Evolutionary conservation across 2,329 filamentous ascomycete genomes (phyloP).

Genomic region (Cladosporium sp.): DNA sequence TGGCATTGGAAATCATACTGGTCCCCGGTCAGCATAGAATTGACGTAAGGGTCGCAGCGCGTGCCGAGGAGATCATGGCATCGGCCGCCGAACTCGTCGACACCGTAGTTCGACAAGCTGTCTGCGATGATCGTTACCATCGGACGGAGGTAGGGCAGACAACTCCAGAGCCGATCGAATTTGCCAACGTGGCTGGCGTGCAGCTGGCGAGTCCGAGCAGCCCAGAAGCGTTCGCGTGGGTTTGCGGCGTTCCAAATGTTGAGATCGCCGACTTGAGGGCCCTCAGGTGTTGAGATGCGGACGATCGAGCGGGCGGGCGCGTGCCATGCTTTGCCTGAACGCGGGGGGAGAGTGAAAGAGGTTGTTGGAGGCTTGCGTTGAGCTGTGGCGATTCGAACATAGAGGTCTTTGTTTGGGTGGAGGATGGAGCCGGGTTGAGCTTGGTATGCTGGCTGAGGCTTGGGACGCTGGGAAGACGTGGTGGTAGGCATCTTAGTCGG

Average conservation of each 20-base stretch:
- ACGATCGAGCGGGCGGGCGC: constrained; percentile 66
- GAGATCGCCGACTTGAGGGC: constrained; percentile 77
- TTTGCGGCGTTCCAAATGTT: constrained; percentile 78
- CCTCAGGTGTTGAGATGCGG: constrained; percentile 69
- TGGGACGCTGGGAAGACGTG: not conserved
- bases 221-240: constrained; percentile 79
- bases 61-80: constrained; percentile 79
- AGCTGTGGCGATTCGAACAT: constrained; percentile 24
- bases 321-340: constrained; percentile 69
- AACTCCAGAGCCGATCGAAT: constrained; percentile 73
- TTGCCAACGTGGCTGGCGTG: constrained; percentile 70
- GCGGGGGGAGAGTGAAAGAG: constrained; percentile 58
- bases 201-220: constrained; percentile 70
- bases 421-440: constrained; percentile 28
- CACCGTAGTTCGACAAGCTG: constrained; percentile 47
- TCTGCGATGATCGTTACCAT: constrained; percentile 66
- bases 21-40: constrained; percentile 64
- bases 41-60: constrained; percentile 81
- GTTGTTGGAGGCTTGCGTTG: constrained; percentile 19
- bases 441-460: constrained; percentile 31
- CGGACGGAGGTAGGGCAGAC: constrained; percentile 71
- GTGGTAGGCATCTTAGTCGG: no score
- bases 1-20: constrained; percentile 81
- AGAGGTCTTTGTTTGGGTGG: constrained; percentile 26
- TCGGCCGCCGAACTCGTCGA: constrained; percentile 54